These are phyloP conservation scores for Musa troglodytarum DNA, from an alignment of 176 grass and related monocot genomes.

Conservation along the genomic window DNA sequence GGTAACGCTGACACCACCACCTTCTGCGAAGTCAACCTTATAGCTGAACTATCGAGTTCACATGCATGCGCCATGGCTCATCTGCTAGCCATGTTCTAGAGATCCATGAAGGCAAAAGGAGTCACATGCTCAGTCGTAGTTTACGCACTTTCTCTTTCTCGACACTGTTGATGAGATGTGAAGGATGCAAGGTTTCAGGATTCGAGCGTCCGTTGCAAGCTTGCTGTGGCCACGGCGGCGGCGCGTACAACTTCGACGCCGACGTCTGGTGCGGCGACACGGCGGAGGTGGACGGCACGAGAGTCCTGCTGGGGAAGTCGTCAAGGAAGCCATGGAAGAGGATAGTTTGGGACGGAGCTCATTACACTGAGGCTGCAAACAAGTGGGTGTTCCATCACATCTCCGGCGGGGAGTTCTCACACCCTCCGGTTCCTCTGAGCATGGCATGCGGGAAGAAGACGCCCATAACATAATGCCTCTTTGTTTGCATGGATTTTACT, in stretches of 20 bases:
- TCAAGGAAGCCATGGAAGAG: constrained; percentile 4
- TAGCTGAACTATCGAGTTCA: background rate
- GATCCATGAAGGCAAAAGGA: background rate
- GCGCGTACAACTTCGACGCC: constrained; percentile 8
- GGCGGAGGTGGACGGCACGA: background rate
- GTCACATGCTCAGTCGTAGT: background rate
- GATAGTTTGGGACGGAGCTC: constrained; percentile 10
- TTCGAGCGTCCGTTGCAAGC: background rate
- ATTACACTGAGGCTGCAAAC: constrained; percentile 19
- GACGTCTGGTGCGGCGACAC: background rate
- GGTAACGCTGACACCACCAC: background rate
- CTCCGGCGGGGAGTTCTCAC: background rate
- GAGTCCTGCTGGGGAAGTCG: background rate
- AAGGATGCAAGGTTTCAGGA: background rate
- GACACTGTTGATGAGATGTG: background rate
- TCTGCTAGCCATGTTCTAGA: background rate
- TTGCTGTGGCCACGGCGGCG: constrained; percentile 9
- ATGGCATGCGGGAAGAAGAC: background rate
- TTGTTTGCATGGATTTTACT: no score
- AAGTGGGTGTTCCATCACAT: constrained; percentile 14
- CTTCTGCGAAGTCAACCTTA: background rate
- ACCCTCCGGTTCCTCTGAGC: background rate
- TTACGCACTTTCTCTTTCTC: background rate
- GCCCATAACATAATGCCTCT: background rate
- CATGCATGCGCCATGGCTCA: background rate